Evolutionary conservation across 495 filamentous ascomycete species (phyloP).

Genomic region (Penicillium coprophilum): DNA sequence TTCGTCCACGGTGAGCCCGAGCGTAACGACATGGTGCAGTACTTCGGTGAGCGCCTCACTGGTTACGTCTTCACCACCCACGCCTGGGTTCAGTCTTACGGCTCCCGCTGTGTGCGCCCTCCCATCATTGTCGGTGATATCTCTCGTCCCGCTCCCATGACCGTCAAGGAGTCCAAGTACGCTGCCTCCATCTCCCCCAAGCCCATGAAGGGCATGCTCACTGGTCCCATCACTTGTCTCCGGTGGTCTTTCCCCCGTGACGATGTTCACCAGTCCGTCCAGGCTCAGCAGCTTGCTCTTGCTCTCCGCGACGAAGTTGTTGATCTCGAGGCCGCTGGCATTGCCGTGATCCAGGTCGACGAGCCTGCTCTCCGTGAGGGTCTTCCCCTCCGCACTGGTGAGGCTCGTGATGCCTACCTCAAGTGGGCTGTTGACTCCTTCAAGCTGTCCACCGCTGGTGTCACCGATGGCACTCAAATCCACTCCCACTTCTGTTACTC

Average conservation of each 20-base stretch:
- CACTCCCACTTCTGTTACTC: slow-evolving; percentile 99
- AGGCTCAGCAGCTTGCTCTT: slow-evolving; percentile 97
- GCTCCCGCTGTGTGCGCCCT: slow-evolving; percentile 95
- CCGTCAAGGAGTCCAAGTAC: slow-evolving; percentile 99
- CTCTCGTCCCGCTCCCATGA: slow-evolving; percentile 94
- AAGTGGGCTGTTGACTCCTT: slow-evolving; percentile 96
- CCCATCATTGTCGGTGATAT: slow-evolving; percentile 98
- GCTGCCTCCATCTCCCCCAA: slow-evolving; percentile 93
- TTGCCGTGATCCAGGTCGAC: slow-evolving; percentile 97
- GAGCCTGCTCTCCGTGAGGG: slow-evolving; percentile 99
- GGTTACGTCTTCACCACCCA: slow-evolving; percentile 99
- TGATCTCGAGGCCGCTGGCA: slow-evolving; percentile 93
- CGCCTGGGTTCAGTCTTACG: slow-evolving; percentile 98
- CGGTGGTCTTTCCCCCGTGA: slow-evolving; percentile 99
- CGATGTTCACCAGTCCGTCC: slow-evolving; percentile 96
- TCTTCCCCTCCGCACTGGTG: slow-evolving; percentile 88
- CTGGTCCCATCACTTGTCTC: slow-evolving; percentile 96
- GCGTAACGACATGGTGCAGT: slow-evolving; percentile 99
- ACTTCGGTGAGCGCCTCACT: slow-evolving; percentile 95
- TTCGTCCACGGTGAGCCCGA: slow-evolving; percentile 98
- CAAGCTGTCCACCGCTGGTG: slow-evolving; percentile 88
- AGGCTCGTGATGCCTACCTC: slow-evolving; percentile 92
- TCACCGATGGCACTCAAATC: slow-evolving; percentile 92
- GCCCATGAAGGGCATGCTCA: slow-evolving; percentile 99
- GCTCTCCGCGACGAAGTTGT: slow-evolving; percentile 97